A percentile compares a stretch with the other conserved stretches of the same genome.
Evolutionary conservation across 1,284 basidiomycete species (phyloP).

Genomic region (Heliocybe sulcata): DNA sequence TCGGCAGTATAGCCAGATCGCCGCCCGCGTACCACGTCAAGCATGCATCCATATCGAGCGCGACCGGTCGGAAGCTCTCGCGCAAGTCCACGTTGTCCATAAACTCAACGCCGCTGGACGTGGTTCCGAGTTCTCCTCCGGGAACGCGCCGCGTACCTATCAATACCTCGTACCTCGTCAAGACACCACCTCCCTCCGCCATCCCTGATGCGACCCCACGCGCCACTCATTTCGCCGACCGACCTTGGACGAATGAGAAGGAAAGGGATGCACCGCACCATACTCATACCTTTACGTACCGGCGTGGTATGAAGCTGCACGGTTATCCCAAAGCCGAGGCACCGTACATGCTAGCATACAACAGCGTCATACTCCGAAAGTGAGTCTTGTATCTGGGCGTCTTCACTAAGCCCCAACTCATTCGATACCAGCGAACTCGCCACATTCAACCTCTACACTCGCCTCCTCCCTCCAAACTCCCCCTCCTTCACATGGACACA

Average conservation of each 20-base stretch:
- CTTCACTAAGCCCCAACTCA: neutral
- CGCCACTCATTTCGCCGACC: neutral
- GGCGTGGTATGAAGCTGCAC: slow-evolving; percentile 1
- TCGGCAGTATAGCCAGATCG: neutral
- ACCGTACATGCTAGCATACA: neutral
- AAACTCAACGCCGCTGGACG: neutral
- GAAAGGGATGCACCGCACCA: neutral
- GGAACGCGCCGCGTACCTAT: neutral
- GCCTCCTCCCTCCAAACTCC: slow-evolving; percentile 23
- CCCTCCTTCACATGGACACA: slow-evolving; percentile 55
- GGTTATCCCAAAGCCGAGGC: neutral
- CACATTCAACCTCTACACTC: neutral
- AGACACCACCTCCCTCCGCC: neutral
- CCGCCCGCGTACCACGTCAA: neutral
- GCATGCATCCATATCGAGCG: no score
- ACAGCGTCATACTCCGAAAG: neutral
- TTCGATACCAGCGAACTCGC: neutral
- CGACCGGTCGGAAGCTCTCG: no score
- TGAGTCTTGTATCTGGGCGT: neutral
- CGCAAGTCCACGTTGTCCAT: neutral
- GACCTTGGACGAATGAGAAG: neutral
- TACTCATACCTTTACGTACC: neutral
- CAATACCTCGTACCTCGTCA: neutral
- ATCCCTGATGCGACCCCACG: neutral
- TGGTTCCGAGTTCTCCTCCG: neutral